Percentiles rank a stretch among this genome's conserved stretches.
Evolutionary conservation across 2,329 filamentous ascomycete genomes (phyloP).

Genomic region (Fusarium sp.): DNA sequence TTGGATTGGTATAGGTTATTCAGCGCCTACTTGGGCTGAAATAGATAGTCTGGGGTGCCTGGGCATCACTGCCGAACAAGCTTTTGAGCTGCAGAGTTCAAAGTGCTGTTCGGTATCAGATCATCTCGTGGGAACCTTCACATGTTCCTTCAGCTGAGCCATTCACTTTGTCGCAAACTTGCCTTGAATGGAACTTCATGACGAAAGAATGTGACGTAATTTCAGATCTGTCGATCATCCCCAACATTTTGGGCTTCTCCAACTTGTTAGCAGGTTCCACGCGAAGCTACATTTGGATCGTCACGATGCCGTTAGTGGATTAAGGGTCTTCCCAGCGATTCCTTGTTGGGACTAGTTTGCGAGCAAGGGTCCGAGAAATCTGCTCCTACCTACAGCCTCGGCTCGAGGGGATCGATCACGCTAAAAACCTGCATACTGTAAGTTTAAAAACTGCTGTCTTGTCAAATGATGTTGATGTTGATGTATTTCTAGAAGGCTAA

Average conservation of each 20-base stretch:
- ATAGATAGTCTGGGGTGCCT: not conserved
- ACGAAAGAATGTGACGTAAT: not conserved
- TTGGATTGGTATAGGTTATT: not conserved
- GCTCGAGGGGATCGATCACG: not conserved
- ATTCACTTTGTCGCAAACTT: not conserved
- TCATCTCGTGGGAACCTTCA: not conserved
- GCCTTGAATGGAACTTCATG: not conserved
- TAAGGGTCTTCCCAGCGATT: not conserved
- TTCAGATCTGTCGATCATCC: not conserved
- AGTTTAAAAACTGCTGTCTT: not conserved
- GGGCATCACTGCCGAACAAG: not conserved
- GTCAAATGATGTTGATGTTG: not conserved
- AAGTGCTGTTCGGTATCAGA: not conserved
- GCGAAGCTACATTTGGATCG: not conserved
- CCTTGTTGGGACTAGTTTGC: not conserved
- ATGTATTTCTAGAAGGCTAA: not conserved
- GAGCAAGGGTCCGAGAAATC: not conserved
- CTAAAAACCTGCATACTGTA: not conserved
- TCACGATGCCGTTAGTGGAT: not conserved
- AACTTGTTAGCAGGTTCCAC: not conserved
- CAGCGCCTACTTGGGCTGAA: not conserved
- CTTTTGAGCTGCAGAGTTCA: not conserved
- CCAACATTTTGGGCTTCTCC: not conserved
- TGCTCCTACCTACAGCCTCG: not conserved
- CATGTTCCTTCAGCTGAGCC: not conserved